Evolutionary conservation across 2,329 filamentous ascomycete species (phyloP).

Genomic region (Aaosphaeria pasadenensis): DNA sequence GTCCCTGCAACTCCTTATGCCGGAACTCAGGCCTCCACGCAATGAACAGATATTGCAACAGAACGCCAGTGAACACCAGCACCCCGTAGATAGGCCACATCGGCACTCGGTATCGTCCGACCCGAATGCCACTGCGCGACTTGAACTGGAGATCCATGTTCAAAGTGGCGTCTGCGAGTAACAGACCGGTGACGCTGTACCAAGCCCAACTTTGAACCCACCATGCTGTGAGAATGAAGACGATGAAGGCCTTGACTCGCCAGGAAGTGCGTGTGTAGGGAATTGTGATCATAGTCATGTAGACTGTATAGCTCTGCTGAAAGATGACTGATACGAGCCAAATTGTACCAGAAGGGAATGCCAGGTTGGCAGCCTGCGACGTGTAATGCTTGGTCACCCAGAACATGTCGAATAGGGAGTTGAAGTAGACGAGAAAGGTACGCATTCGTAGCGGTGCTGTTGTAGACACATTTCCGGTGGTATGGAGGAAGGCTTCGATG

Average conservation of each 20-base stretch:
- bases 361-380: slow-evolving; percentile 39
- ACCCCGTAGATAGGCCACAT: slow-evolving; percentile 32
- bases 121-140: slow-evolving; percentile 12
- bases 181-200: slow-evolving; percentile 44
- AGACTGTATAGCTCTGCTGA: slow-evolving; percentile 47
- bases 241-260: slow-evolving; percentile 39
- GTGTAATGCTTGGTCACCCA: slow-evolving; percentile 41
- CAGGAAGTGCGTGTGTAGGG: slow-evolving; percentile 42
- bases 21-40: slow-evolving; percentile 36
- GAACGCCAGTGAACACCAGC: slow-evolving; percentile 32
- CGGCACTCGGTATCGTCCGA: slow-evolving; percentile 11
- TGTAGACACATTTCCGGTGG: slow-evolving; percentile 39
- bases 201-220: slow-evolving; percentile 49
- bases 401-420: slow-evolving; percentile 48
- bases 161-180: slow-evolving; percentile 48
- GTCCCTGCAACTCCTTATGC: slow-evolving; percentile 38
- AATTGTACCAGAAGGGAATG: slow-evolving; percentile 46
- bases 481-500: slow-evolving; percentile 37
- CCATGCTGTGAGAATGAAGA: slow-evolving; percentile 44
- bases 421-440: slow-evolving; percentile 43
- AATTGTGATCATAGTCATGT: slow-evolving; percentile 48
- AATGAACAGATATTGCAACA: slow-evolving; percentile 45
- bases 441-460: slow-evolving; percentile 31
- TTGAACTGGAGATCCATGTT: slow-evolving; percentile 40
- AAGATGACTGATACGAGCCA: slow-evolving; percentile 47